Conservation (phyloP, 768 basidiomycete species). For the Hirschioporus abietinus region DNA sequence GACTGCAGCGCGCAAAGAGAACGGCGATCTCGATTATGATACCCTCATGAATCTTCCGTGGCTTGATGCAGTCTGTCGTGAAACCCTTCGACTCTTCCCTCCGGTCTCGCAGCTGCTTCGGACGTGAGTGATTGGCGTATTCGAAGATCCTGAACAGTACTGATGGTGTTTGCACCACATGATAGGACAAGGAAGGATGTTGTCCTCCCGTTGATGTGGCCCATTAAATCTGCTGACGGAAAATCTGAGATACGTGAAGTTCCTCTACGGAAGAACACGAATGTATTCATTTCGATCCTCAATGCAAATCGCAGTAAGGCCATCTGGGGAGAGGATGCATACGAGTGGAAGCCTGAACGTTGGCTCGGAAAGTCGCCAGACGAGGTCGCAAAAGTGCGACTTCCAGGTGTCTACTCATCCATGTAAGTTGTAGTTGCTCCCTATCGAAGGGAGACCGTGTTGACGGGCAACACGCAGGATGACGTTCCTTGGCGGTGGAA, state of each 20-base stretch:
- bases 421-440: conserved; percentile 24
- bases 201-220: conserved; percentile 36
- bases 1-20: conserved; percentile 2
- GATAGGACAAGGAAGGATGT: conserved; percentile 30
- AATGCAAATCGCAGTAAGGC: conserved; percentile 34
- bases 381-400: conserved; percentile 28
- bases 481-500: conserved; percentile 30
- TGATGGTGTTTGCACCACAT: neutral
- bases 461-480: conserved; percentile 22
- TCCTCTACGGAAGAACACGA: conserved; percentile 33
- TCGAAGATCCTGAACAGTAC: neutral
- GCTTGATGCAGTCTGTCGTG: conserved; percentile 10
- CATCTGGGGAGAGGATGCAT: conserved; percentile 42
- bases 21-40: neutral
- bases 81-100: conserved; percentile 7
- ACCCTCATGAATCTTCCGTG: neutral
- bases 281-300: conserved; percentile 32
- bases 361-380: conserved; percentile 35
- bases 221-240: conserved; percentile 33
- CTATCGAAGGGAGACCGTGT: neutral
- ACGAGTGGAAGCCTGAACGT: conserved; percentile 48
- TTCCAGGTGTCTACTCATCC: conserved; percentile 41
- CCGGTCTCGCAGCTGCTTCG: neutral
- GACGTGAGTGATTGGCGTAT: neutral
- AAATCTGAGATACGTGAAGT: conserved; percentile 29